phyloP scores from a whole-genome alignment of 805 yeast species.

The Metschnikowia lochheadii region DNA sequence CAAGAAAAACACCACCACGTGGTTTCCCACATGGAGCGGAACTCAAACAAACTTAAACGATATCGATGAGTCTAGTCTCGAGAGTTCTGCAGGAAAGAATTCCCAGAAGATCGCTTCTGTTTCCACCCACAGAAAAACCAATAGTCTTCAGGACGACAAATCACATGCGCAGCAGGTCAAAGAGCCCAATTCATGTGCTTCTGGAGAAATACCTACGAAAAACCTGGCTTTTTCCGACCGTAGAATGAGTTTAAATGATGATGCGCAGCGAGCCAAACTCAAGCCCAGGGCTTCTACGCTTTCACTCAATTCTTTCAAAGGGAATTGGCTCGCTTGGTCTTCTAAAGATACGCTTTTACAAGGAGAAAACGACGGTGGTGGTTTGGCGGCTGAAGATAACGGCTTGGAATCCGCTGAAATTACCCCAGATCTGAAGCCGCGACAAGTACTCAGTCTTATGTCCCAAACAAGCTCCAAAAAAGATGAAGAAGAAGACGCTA shows the following conservation, averaged over 20 bases:
- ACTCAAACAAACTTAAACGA: neutral
- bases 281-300: slow-evolving; percentile 21
- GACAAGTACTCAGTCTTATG: slow-evolving; percentile 4
- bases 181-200: neutral
- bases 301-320: slow-evolving; percentile 15
- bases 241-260: slow-evolving; percentile 2
- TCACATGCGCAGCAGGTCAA: neutral
- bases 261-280: slow-evolving; percentile 1
- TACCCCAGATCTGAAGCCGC: neutral
- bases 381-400: neutral
- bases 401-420: neutral
- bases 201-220: neutral
- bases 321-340: slow-evolving; percentile 29
- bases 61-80: neutral
- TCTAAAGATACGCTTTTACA: slow-evolving; percentile 6
- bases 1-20: neutral
- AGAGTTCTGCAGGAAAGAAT: neutral
- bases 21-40: neutral
- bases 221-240: neutral
- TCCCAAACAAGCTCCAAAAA: slow-evolving; percentile 10
- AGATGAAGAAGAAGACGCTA: slow-evolving; percentile 12
- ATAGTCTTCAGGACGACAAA: neutral
- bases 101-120: neutral
- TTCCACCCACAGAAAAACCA: neutral
- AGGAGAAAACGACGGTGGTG: neutral